Evolutionary conservation across 768 basidiomycete genomes (phyloP), one percentile per base, ranked within the genome.

Genomic region (Clathrus columnatus): DNA sequence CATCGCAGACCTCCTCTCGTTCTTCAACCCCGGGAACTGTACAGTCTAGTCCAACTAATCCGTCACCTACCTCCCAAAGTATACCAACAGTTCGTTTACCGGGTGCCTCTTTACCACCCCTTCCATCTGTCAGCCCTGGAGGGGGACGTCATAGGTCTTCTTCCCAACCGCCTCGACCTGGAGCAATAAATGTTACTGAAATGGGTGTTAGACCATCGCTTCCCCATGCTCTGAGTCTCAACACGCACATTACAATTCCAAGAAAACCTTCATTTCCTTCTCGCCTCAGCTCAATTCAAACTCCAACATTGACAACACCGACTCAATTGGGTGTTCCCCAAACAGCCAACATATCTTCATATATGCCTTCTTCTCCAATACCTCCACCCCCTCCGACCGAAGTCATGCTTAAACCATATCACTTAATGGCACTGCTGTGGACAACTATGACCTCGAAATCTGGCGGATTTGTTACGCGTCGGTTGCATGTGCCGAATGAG

Each of bases 381-480:
- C 91, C 90, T 5, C 81, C 85, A 1, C 68, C 75, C 16, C 76
- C 87, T 21, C 91, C 90, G 5, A 70, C 73, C 5, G 87, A 91
- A 61, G 75, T 84, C 21, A 72, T 89, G 48, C 77, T 88, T 43
- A 85, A 91, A 62, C 92, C 92, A 8, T 95, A 93, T 65, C 86
- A 92, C 66, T 79, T 95, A 79, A 93, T 95, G 91, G 73, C 75
- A 58, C 77, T 90, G 21, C 72, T 95, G 32, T 76, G 83, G 57
- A 80, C 74, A 50, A 91, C 91, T 24, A 94, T 94, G 82, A 78
- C 74, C 32, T 83, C 82, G 32, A 75, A 77, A 58, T 82, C 85
- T 4, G 92, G 92, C n/a, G 91, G 89, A 28, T 94, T 93, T 67
- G 74, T 95, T 54, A 92, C 90, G 16, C 84, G 84, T 46, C 80